Conservation (phyloP, 2,329 filamentous ascomycete genomes). For the Venturia asperata region DNA sequence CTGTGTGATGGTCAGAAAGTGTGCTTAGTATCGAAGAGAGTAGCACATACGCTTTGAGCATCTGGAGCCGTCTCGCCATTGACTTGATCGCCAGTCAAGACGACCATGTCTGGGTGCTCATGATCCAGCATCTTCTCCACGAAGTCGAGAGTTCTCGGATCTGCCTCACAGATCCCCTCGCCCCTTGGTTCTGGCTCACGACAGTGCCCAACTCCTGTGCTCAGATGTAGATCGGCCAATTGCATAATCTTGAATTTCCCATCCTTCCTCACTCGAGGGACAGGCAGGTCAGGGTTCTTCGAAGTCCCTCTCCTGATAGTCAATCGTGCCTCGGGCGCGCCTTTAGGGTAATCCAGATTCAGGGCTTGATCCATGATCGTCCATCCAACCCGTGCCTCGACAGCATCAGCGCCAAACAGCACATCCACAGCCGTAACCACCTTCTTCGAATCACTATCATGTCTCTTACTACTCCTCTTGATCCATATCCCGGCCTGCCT, state of each 20-base stretch:
- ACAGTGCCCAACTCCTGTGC: constrained; percentile 79
- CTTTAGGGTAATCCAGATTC: constrained; percentile 57
- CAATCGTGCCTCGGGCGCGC: constrained; percentile 63
- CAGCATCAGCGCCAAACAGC: constrained; percentile 82
- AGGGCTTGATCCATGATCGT: constrained; percentile 36
- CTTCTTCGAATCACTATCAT: constrained; percentile 66
- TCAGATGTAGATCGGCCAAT: constrained; percentile 86
- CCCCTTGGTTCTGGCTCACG: constrained; percentile 75
- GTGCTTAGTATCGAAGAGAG: constrained; percentile 12
- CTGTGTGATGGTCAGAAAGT: constrained; percentile 25
- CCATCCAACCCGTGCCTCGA: constrained; percentile 85
- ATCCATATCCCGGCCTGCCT: constrained; percentile 76
- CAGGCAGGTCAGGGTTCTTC: constrained; percentile 57
- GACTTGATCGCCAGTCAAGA: constrained; percentile 88
- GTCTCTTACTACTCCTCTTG: constrained; percentile 62
- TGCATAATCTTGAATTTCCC: constrained; percentile 98
- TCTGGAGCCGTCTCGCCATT: constrained; percentile 91
- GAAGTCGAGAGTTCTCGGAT: constrained; percentile 86
- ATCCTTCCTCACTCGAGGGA: constrained; percentile 73
- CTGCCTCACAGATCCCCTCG: constrained; percentile 78
- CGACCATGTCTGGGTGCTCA: constrained; percentile 86
- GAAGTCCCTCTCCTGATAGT: constrained; percentile 69
- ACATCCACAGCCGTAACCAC: constrained; percentile 78
- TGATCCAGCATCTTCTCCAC: constrained; percentile 76
- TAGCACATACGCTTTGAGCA: constrained; percentile 64